phyloP scores from a whole-genome alignment of 2,329 filamentous ascomycete species.

The Fusarium udum region DNA sequence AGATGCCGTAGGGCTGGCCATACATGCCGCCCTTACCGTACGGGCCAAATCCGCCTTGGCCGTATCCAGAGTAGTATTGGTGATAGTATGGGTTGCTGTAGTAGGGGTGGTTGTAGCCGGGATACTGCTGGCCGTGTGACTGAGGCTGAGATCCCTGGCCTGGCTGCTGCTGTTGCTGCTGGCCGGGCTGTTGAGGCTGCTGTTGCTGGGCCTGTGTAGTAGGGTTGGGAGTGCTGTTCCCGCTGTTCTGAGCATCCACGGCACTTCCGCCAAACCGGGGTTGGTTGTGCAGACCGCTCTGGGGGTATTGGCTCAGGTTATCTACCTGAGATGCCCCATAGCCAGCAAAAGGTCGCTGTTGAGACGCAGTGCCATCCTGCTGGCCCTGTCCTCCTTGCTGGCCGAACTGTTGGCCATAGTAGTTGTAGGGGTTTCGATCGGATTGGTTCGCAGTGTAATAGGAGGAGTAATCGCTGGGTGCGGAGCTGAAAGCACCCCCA shows the following conservation, averaged over 20 bases:
- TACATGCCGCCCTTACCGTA: slow-evolving; percentile 67
- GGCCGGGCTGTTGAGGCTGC: slow-evolving; percentile 58
- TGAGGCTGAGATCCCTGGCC: slow-evolving; percentile 57
- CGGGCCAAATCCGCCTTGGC: slow-evolving; percentile 62
- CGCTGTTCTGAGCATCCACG: slow-evolving; percentile 82
- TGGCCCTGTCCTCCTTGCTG: slow-evolving; percentile 71
- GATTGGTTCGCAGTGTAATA: slow-evolving; percentile 85
- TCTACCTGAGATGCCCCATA: slow-evolving; percentile 75
- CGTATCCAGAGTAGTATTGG: slow-evolving; percentile 66
- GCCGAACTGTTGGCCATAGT: slow-evolving; percentile 72
- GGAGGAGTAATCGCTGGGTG: slow-evolving; percentile 80
- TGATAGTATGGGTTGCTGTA: slow-evolving; percentile 71
- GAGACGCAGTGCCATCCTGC: slow-evolving; percentile 75
- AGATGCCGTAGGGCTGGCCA: slow-evolving; percentile 65
- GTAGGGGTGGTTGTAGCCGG: slow-evolving; percentile 66
- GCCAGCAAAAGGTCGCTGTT: slow-evolving; percentile 80
- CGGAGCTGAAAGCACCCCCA: slow-evolving; percentile 75
- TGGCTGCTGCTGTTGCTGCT: slow-evolving; percentile 54
- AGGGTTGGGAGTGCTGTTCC: slow-evolving; percentile 90
- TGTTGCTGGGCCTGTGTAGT: slow-evolving; percentile 63
- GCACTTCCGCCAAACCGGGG: slow-evolving; percentile 67
- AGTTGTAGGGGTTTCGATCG: slow-evolving; percentile 80
- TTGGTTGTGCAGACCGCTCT: slow-evolving; percentile 70
- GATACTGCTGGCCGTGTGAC: slow-evolving; percentile 60
- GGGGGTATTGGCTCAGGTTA: slow-evolving; percentile 75